Conservation (phyloP, 192 early-diverging fungal species). For the Coemansia guatemalensis region DNA sequence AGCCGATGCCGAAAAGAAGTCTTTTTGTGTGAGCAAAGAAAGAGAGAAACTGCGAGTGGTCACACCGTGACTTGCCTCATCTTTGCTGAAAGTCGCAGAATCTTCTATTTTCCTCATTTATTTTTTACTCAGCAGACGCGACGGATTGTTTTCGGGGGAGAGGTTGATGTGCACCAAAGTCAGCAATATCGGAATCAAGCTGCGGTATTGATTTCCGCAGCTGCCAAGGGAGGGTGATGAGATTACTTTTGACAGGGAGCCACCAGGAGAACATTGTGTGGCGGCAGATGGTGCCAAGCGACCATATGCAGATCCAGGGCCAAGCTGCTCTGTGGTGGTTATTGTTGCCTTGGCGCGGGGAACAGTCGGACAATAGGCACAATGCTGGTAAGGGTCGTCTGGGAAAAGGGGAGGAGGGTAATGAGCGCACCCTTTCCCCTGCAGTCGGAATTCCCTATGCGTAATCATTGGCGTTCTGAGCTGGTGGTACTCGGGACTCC, state of each 20-base stretch:
- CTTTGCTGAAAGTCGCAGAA: no score
- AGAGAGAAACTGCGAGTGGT: not conserved
- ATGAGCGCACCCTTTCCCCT: not conserved
- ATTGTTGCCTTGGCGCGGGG: not conserved
- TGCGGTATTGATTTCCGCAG: not conserved
- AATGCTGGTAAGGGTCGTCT: not conserved
- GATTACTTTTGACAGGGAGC: not conserved
- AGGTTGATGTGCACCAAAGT: not conserved
- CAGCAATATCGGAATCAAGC: not conserved
- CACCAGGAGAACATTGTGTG: not conserved
- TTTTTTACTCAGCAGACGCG: not conserved
- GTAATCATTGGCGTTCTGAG: not conserved
- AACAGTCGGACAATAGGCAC: not conserved
- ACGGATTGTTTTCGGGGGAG: no score
- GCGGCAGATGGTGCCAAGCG: not conserved
- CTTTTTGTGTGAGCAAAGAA: not conserved
- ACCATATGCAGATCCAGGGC: not conserved
- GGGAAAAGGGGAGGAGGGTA: not conserved
- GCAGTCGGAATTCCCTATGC: not conserved
- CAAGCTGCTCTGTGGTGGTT: not conserved
- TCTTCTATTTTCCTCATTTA: no score
- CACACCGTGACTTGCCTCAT: not conserved
- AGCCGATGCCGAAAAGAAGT: slow-evolving; percentile 1
- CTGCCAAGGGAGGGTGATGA: not conserved
- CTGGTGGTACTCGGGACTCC: no score